Percentiles rank a stretch among this genome's conserved stretches.
Conservation (phyloP, 2,329 filamentous ascomycete genomes). For the Didymella segeticola region DNA sequence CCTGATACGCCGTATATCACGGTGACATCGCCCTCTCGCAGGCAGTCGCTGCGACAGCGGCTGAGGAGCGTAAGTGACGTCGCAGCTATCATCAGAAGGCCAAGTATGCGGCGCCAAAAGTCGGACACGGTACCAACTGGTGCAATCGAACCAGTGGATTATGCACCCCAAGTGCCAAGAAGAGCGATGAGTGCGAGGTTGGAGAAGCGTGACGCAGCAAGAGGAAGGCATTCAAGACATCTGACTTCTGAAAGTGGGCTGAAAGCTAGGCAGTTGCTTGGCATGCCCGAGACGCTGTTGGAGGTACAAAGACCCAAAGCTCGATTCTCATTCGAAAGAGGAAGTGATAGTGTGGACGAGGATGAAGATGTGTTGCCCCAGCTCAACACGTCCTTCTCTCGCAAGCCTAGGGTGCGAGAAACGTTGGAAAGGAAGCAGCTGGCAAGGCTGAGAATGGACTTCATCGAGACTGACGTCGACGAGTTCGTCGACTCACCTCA, state of each 20-base stretch:
- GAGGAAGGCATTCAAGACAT: slow-evolving; percentile 9
- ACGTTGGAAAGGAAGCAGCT: slow-evolving; percentile 31
- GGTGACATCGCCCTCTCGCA: slow-evolving; percentile 10
- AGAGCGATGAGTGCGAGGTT: slow-evolving; percentile 37
- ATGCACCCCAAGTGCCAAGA: slow-evolving; percentile 29
- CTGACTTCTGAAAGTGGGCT: slow-evolving; percentile 8
- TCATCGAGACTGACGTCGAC: slow-evolving; percentile 26
- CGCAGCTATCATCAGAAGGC: slow-evolving; percentile 12
- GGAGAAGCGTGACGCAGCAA: slow-evolving; percentile 9
- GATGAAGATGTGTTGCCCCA: slow-evolving; percentile 1
- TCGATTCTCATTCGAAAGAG: background rate
- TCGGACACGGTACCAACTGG: slow-evolving; percentile 31
- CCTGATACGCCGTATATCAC: slow-evolving; percentile 13
- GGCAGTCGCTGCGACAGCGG: background rate
- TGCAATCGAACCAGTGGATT: slow-evolving; percentile 8
- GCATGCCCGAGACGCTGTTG: background rate
- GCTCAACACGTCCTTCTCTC: slow-evolving; percentile 25
- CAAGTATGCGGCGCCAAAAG: slow-evolving; percentile 26
- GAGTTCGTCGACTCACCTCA: slow-evolving; percentile 31
- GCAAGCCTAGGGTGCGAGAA: slow-evolving; percentile 32
- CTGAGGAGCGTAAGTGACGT: slow-evolving; percentile 17
- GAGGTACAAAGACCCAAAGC: background rate
- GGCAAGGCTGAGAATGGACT: slow-evolving; percentile 29
- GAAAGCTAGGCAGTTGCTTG: slow-evolving; percentile 5
- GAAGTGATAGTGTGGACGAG: slow-evolving; percentile 3